Evolutionary conservation across 148 eudicot species (phyloP).

Genomic region (Vaccinium myrtillus): DNA sequence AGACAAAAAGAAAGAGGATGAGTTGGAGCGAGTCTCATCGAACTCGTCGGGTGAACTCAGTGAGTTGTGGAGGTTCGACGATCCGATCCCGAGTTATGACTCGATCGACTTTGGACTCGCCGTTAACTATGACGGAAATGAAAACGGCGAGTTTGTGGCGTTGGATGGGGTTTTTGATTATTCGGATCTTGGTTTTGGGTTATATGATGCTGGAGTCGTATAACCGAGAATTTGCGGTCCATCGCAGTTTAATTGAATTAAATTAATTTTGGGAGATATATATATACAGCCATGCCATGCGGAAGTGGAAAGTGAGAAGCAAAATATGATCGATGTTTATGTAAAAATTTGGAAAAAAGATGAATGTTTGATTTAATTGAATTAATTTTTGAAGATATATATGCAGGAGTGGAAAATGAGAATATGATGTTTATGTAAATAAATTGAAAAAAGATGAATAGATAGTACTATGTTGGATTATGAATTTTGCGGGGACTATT

Average conservation of each 20-base stretch:
- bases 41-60: conserved; percentile 38
- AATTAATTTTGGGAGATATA: neutral
- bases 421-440: neutral
- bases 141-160: conserved; percentile 42
- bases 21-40: conserved; percentile 33
- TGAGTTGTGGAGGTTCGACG: conserved; percentile 51
- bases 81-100: conserved; percentile 39
- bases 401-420: too few species aligned
- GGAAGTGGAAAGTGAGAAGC: neutral
- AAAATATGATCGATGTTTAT: too few species aligned
- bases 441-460: neutral
- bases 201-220: conserved; percentile 32
- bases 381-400: too few species aligned
- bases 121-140: conserved; percentile 18
- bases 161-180: conserved; percentile 68
- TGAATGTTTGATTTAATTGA: too few species aligned
- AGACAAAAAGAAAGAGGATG: conserved; percentile 12
- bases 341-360: too few species aligned
- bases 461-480: too few species aligned
- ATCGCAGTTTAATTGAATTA: neutral
- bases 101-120: conserved; percentile 41
- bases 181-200: conserved; percentile 49
- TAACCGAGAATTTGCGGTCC: neutral
- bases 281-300: too few species aligned
- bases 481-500: too few species aligned